Evolutionary conservation across 2,329 filamentous ascomycete species (phyloP), one percentile per base, ranked within the genome.

Genomic region (Sclerotinia subarctica): DNA sequence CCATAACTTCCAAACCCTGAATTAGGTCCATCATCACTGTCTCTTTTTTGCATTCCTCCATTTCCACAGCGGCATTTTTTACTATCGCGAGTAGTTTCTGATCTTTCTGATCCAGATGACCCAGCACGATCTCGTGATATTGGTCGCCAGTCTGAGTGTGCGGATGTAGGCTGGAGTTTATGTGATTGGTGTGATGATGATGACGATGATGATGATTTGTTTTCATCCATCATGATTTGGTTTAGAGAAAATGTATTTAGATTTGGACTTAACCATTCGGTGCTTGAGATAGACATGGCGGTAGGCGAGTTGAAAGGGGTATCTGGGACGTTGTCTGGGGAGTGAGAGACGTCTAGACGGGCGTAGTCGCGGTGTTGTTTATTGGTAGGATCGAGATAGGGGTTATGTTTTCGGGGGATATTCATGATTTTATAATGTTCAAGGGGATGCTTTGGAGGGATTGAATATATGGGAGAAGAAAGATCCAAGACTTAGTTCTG

Each of bases 291-390:
- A 24, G 44, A 60, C 29, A 60, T 58, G 42, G 54, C 44, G 42
- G 42, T 59, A 3, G 64, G 64, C 32, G 64, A 66, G n/a, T 66
- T 66, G 32, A 66, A 52, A 11, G 64, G 64, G 21, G 64, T 66
- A 19, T 66, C 64, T 38, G 64, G 64, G 24, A 66, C 64, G 54
- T n/a, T 49, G 44, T 66, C 54, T 26, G 64, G 42, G 21, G 42
- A 60, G 5, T 66, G 42, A 29, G 54, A 49, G 35, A 60, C 19
- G 54, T 66, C 53, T n/a, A 49, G 32, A 4, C 64, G 64, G 21
- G 54, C 60, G 24, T 63, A 63, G n/a, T 63, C 32, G n/a, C 53
- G 42, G 7, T 60, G 64, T n/a, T 49, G n/a, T 49, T 29, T 66
- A 24, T 66, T 66, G 5, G n/a, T 58, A 17, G 64, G 44, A 29